These are phyloP conservation scores for Penicillium sp. DNA, from an alignment of 2,329 filamentous ascomycete species.

Conservation along the genomic window DNA sequence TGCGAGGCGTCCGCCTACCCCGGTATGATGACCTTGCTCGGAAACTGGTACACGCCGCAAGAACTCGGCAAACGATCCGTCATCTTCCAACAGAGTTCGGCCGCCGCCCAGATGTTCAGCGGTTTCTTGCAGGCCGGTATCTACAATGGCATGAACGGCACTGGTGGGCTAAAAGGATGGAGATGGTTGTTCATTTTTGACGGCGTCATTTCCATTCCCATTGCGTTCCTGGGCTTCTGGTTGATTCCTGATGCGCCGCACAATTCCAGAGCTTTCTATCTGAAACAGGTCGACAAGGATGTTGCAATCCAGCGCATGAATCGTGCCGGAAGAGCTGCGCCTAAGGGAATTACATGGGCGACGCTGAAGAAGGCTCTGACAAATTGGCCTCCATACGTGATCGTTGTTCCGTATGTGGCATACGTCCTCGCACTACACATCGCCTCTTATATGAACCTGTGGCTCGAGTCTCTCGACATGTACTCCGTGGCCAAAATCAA, in stretches of 20 bases:
- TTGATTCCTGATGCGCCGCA: slow-evolving; percentile 42
- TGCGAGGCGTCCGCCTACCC: slow-evolving; percentile 13
- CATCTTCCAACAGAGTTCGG: slow-evolving; percentile 13
- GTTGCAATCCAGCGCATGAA: slow-evolving; percentile 10
- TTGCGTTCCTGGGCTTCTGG: slow-evolving; percentile 40
- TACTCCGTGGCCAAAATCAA: slow-evolving; percentile 13
- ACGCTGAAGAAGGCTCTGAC: slow-evolving; percentile 7
- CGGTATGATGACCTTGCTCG: slow-evolving; percentile 13
- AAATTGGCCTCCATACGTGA: slow-evolving; percentile 12
- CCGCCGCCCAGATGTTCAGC: slow-evolving; percentile 13
- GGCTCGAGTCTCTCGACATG: slow-evolving; percentile 10
- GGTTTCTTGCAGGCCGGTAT: slow-evolving; percentile 45
- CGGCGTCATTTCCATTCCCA: slow-evolving; percentile 45
- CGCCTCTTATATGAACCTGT: slow-evolving; percentile 15
- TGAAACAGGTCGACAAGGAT: slow-evolving; percentile 12
- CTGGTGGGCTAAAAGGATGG: slow-evolving; percentile 55
- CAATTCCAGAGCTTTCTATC: slow-evolving; percentile 26
- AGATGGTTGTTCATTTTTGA: slow-evolving; percentile 59
- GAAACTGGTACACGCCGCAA: slow-evolving; percentile 12
- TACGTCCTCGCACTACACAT: slow-evolving; percentile 14
- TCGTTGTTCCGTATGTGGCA: slow-evolving; percentile 12
- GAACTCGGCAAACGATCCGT: slow-evolving; percentile 13
- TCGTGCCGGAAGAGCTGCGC: slow-evolving; percentile 9
- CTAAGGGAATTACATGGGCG: slow-evolving; percentile 9
- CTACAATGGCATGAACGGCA: slow-evolving; percentile 55